These are phyloP conservation scores for Penicillium griseofulvum DNA, from an alignment of 2,329 filamentous ascomycete species.

Conservation along the genomic window DNA sequence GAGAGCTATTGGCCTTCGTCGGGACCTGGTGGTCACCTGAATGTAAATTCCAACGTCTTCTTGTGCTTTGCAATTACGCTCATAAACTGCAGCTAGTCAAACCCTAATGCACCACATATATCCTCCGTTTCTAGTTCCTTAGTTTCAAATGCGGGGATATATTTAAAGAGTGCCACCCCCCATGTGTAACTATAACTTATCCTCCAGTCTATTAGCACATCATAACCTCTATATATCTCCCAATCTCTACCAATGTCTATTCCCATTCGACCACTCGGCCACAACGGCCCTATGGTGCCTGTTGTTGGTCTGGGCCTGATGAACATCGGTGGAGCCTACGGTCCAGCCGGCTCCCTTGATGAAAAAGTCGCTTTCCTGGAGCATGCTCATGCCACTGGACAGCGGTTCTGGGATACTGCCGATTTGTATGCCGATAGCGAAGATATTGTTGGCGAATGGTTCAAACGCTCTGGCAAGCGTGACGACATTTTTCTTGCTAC, in stretches of 20 bases:
- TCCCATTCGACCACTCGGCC: slow-evolving; percentile 16
- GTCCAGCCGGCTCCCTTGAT: slow-evolving; percentile 12
- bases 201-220: neutral
- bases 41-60: neutral
- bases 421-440: slow-evolving; percentile 35
- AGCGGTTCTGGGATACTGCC: slow-evolving; percentile 35
- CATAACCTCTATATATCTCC: neutral
- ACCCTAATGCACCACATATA: neutral
- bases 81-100: neutral
- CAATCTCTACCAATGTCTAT: slow-evolving; percentile 4
- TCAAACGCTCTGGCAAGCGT: slow-evolving; percentile 39
- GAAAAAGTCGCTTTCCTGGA: slow-evolving; percentile 26
- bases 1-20: neutral
- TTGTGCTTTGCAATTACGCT: neutral
- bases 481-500: slow-evolving; percentile 44
- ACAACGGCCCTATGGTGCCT: slow-evolving; percentile 20
- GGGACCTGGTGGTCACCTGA: neutral
- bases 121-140: neutral
- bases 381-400: slow-evolving; percentile 31
- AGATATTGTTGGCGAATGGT: slow-evolving; percentile 39
- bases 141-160: neutral
- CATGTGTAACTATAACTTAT: neutral
- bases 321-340: slow-evolving; percentile 23
- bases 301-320: slow-evolving; percentile 27
- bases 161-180: neutral